Conservation (phyloP, 805 yeast species). For the Cyberlindnera nakhonratchasimensis region DNA sequence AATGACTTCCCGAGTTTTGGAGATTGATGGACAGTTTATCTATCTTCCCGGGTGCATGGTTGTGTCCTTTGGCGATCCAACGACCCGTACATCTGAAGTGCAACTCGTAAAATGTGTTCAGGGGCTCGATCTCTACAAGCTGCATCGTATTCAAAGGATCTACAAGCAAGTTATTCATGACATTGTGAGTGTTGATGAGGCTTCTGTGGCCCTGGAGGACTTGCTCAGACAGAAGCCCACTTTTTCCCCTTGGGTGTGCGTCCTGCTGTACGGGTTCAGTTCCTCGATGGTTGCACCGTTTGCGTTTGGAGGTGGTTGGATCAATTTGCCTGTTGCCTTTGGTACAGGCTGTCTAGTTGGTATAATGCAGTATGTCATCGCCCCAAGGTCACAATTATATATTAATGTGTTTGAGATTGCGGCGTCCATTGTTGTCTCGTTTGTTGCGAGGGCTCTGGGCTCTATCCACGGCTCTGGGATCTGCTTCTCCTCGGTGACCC, state of each 20-base stretch:
- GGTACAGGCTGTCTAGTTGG: constrained; percentile 83
- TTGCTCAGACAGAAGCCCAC: constrained; percentile 56
- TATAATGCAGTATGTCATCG: constrained; percentile 69
- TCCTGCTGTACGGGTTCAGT: constrained; percentile 74
- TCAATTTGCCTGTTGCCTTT: constrained; percentile 79
- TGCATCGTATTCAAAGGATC: constrained; percentile 76
- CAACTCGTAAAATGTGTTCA: constrained; percentile 84
- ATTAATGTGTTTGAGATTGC: constrained; percentile 89
- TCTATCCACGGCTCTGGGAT: constrained; percentile 61
- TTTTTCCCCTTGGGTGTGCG: constrained; percentile 75
- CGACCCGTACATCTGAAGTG: constrained; percentile 93
- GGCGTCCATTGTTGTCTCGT: constrained; percentile 83
- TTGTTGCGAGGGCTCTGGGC: constrained; percentile 85
- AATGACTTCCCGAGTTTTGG: constrained; percentile 91
- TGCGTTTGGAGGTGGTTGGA: constrained; percentile 88
- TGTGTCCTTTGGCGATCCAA: constrained; percentile 87
- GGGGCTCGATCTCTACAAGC: constrained; percentile 79
- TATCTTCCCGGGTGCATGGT: constrained; percentile 96
- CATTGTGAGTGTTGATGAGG: constrained; percentile 82
- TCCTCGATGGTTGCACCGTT: constrained; percentile 80
- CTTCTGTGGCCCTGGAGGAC: constrained; percentile 65
- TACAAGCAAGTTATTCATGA: constrained; percentile 92
- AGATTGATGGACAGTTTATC: constrained; percentile 88
- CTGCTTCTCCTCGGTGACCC: constrained; percentile 86
- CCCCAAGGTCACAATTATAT: constrained; percentile 80